Base-by-base conservation (phyloP, 1,139 yeast genomes). In the Trichomonascaceae sp. region DNA sequence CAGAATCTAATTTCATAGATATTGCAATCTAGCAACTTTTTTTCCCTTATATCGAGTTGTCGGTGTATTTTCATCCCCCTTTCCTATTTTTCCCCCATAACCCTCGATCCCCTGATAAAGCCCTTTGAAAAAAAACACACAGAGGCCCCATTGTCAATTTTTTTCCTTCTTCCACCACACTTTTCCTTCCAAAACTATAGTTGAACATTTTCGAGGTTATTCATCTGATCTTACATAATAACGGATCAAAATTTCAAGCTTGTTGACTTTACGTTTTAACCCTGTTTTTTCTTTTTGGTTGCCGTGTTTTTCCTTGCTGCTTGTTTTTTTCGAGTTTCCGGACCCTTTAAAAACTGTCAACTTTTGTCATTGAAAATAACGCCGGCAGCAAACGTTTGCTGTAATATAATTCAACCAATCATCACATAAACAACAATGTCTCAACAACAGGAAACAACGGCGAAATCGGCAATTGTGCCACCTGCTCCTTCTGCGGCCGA, bases 401-500 rank as follows among this genome's bases (percentile, higher is more conserved):
- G 13, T 44, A 7, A 22, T 2, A 9, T 43, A 24, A 44, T 7
- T 44, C 30, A 5, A 22, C 27, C 15, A 15, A 19, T 22, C 30
- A 44, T 43, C 45, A 9, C 15, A 6, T 43, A 43, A 43, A 22
- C 45, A 27, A 44, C 27, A 44, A 44, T 17, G 18, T 20, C 39
- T 20, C 43, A 47, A 24, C 18, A 17, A 15, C 45, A 39, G 54
- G 58, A 55, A 54, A 59, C 47, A 58, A 50, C 70, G 38, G 71
- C 72, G 41, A 63, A 61, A 54, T 59, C 63, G 15, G 75, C 76
- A 41, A 64, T 70, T 10, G 76, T 73, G 22, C 74, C 74, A 45
- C 70, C 69, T 15, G 70, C 75, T 10, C 67, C 74, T 36, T 63
- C 72, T 19, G 74, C 70, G 18, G 73, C 64, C 55, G 71, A 70